Percentiles rank a stretch among this genome's conserved stretches.
Evolutionary conservation across 768 basidiomycete genomes (phyloP).

Genomic region (Pulveroboletus ravenelii): DNA sequence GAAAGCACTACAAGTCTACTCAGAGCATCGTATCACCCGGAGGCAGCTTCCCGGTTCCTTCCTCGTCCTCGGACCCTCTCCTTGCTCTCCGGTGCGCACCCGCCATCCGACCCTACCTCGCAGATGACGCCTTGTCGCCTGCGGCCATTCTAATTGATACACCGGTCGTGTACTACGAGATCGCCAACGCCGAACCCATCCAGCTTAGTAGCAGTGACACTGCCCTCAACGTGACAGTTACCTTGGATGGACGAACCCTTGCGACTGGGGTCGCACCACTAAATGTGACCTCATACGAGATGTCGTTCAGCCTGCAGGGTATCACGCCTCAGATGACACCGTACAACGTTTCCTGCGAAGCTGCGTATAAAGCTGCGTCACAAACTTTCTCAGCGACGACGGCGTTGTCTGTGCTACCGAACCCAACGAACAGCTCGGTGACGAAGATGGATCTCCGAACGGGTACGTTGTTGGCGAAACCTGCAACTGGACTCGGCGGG

Average conservation of each 20-base stretch:
- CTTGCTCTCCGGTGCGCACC: conserved; percentile 57
- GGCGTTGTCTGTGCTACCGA: conserved; percentile 46
- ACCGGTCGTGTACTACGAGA: conserved; percentile 42
- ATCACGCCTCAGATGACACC: conserved; percentile 38
- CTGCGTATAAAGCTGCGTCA: conserved; percentile 28
- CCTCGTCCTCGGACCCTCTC: conserved; percentile 37
- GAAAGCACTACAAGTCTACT: conserved; percentile 49
- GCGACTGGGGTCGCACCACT: conserved; percentile 43
- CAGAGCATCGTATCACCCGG: conserved; percentile 43
- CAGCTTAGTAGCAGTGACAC: conserved; percentile 20
- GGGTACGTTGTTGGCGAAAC: conserved; percentile 50
- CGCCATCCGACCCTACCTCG: conserved; percentile 55
- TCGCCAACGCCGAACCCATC: conserved; percentile 46
- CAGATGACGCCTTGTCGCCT: conserved; percentile 43
- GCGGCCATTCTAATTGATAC: conserved; percentile 50
- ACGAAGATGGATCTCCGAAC: conserved; percentile 62
- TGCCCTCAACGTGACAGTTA: conserved; percentile 40
- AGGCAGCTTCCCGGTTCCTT: conserved; percentile 41
- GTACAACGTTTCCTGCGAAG: conserved; percentile 28
- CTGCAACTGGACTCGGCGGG: conserved; percentile 46
- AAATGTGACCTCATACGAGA: conserved; percentile 46
- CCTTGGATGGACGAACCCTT: conserved; percentile 41
- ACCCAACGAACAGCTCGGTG: conserved; percentile 48
- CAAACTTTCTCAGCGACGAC: conserved; percentile 45
- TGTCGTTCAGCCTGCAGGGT: conserved; percentile 45